Evolutionary conservation across 169 alveolate species (phyloP), one percentile per base, ranked within the genome.

Genomic region (Eimeria zaria): DNA sequence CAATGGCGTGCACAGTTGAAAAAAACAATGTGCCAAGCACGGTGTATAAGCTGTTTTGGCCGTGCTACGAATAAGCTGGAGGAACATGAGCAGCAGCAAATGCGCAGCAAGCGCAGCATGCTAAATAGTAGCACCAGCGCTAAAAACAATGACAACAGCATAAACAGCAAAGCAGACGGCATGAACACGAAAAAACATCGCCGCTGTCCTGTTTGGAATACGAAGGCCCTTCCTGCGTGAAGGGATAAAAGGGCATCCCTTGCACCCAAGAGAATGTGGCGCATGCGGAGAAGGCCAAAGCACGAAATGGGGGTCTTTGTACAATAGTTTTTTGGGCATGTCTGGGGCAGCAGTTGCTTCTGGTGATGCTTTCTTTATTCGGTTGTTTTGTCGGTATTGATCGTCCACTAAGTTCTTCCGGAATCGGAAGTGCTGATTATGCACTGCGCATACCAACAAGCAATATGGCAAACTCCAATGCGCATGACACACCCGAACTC

Each of bases 331-430:
- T 44, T 24, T 18, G 58, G n/a, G 33, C 53, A 7, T 39, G 24
- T 36, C 87, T 76, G 87, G 64, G 46, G 87, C 87, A 18, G 87
- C 41, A 24, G 44, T 1, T 44, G 39, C 87, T 41, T 41, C 87
- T 44, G 64, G 27, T 7, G 22, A 14, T 44, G 39, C 18, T 41
- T 20, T 46, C 27, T 27, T 41, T 44, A 76, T 24, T 69, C 51
- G 41, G 48, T 69, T 33, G n/a, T 69, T 33, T 33, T 9, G 51
- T 69, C 48, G 30, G 9, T 36, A 69, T 30, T 69, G 30, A 69
- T 24, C 48, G 36, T 69, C 51, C n/a, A 0, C 51, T 33, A 2
- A 9, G 46, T 36, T 44, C 60, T 44, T 20, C 11, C 46, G 87
- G 87, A 41, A 27, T 16, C 44, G 9, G 27, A 44, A 76, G 87